These are phyloP conservation scores for Aspergillus leporis DNA, from an alignment of 495 filamentous ascomycete genomes.

Conservation along the genomic window DNA sequence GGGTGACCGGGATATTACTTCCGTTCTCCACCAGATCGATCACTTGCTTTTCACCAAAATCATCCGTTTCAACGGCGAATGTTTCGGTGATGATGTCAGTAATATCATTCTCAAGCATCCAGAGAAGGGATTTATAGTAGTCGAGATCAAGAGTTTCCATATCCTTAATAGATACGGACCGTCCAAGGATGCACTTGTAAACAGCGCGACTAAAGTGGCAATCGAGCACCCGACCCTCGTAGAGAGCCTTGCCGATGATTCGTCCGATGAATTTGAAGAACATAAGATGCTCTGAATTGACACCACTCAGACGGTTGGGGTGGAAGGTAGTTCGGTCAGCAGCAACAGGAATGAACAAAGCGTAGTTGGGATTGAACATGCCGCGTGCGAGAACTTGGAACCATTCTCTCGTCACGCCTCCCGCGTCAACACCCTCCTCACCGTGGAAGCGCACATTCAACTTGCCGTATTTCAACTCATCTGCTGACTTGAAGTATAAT, in stretches of 20 bases:
- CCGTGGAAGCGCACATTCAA: slow-evolving; percentile 96
- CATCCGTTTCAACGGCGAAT: slow-evolving; percentile 89
- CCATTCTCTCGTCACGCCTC: slow-evolving; percentile 98
- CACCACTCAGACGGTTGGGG: slow-evolving; percentile 85
- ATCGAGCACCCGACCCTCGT: slow-evolving; percentile 93
- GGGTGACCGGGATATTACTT: slow-evolving; percentile 87
- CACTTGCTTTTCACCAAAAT: slow-evolving; percentile 84
- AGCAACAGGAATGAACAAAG: slow-evolving; percentile 91
- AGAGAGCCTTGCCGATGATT: slow-evolving; percentile 97
- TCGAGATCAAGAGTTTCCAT: slow-evolving; percentile 99
- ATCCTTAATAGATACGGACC: slow-evolving; percentile 94
- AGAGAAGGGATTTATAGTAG: slow-evolving; percentile 98
- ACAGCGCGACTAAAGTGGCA: slow-evolving; percentile 99
- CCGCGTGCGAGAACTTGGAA: slow-evolving; percentile 96
- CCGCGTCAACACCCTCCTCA: slow-evolving; percentile 97
- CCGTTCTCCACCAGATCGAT: slow-evolving; percentile 87
- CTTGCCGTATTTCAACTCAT: slow-evolving; percentile 98
- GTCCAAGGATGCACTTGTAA: slow-evolving; percentile 94
- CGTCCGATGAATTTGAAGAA: slow-evolving; percentile 99
- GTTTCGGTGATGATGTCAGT: slow-evolving; percentile 99
- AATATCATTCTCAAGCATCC: slow-evolving; percentile 99
- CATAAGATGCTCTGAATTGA: slow-evolving; percentile 94
- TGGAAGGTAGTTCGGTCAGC: slow-evolving; percentile 99
- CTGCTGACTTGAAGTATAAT: slow-evolving; percentile 89
- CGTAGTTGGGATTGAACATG: slow-evolving; percentile 99